These are phyloP conservation scores for Aureobasidium sp. DNA, from an alignment of 2,329 filamentous ascomycete species.

Conservation along the genomic window DNA sequence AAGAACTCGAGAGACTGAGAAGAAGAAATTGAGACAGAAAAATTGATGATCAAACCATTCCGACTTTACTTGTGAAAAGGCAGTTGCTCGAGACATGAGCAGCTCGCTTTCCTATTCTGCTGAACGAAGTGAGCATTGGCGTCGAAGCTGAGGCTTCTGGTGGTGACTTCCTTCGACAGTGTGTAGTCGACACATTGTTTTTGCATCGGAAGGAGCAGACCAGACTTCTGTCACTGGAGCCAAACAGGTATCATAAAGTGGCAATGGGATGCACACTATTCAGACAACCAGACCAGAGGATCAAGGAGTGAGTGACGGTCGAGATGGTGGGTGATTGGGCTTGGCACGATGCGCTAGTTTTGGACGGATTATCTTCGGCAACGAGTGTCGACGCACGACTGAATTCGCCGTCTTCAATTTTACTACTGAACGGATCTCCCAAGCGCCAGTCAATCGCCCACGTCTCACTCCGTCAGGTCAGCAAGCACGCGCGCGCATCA, in stretches of 20 bases:
- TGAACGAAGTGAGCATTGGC: neutral
- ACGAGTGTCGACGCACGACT: neutral
- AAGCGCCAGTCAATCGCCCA: slow-evolving; percentile 14
- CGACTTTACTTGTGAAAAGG: neutral
- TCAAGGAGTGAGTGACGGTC: neutral
- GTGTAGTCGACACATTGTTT: neutral
- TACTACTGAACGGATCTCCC: neutral
- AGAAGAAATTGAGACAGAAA: neutral
- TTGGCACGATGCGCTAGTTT: neutral
- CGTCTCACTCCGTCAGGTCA: slow-evolving; percentile 14
- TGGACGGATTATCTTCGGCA: neutral
- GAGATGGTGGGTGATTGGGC: neutral
- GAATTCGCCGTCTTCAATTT: neutral
- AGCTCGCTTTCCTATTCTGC: neutral
- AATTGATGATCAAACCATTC: neutral
- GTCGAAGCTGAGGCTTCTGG: neutral
- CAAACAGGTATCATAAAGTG: neutral
- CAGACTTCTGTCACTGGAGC: neutral
- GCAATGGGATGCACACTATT: neutral
- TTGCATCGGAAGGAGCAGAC: neutral
- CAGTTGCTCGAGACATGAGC: neutral
- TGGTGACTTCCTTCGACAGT: neutral
- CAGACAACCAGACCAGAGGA: no score
- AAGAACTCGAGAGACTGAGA: neutral
- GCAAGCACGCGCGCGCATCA: neutral